Conservation (phyloP, 2,329 filamentous ascomycete species). For the Huntiella bhutanensis region DNA sequence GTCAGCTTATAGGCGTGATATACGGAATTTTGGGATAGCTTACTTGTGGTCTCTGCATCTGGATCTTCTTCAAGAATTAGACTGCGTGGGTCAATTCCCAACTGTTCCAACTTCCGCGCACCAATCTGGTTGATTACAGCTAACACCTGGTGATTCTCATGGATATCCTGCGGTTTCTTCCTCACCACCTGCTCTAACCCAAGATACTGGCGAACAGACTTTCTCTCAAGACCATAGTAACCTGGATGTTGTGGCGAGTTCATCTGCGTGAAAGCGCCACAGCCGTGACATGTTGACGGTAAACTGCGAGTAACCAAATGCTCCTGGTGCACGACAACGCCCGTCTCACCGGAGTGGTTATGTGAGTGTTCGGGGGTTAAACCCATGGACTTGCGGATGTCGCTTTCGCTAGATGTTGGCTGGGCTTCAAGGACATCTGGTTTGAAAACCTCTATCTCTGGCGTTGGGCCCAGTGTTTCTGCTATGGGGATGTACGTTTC, state of each 20-base stretch:
- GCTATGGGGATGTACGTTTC: too few species aligned
- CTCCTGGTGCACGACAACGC: too few species aligned
- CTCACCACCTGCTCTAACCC: conserved; percentile 21
- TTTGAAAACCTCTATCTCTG: too few species aligned
- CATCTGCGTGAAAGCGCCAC: conserved; percentile 45
- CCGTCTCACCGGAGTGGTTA: too few species aligned
- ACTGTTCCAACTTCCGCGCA: conserved; percentile 22
- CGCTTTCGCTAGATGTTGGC: too few species aligned
- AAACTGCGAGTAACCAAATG: conserved; percentile 17
- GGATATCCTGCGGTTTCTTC: conserved; percentile 26
- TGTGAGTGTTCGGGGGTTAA: too few species aligned
- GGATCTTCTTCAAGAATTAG: conserved; percentile 7
- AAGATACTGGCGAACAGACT: conserved; percentile 31
- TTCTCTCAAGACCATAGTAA: conserved; percentile 35
- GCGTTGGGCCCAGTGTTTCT: too few species aligned
- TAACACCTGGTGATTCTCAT: conserved; percentile 18
- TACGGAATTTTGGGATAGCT: background rate
- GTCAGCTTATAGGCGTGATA: too few species aligned
- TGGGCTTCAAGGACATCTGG: too few species aligned
- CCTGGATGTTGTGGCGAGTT: conserved; percentile 30
- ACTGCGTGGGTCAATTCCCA: conserved; percentile 26
- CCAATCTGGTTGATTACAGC: conserved; percentile 18
- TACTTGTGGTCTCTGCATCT: conserved; percentile 8
- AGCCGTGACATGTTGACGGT: conserved; percentile 42
- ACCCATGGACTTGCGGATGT: too few species aligned